Evolutionary conservation across 1,139 yeast genomes (phyloP), one percentile per base, ranked within the genome.

Genomic region (Geotrichum bryndzae): DNA sequence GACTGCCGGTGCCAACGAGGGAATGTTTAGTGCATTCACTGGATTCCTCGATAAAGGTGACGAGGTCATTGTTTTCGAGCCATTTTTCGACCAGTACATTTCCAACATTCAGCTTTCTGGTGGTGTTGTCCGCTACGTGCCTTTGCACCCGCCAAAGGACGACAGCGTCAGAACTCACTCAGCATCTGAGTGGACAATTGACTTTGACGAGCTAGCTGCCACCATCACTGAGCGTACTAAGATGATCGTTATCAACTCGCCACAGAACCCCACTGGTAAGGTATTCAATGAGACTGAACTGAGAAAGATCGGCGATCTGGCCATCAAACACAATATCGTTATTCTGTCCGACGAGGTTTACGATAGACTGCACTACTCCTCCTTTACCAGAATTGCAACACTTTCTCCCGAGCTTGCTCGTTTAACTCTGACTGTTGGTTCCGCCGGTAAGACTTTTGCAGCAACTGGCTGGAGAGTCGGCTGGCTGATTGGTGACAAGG

Each of bases 391-490:
- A 71, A 88, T 96, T 58, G 96, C 97, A 1, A 83, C 89, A 1
- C 77, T 94, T 62, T 79, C 86, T 4, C 91, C 92, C 2, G 96
- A 90, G 70, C 82, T 91, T 65, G 86, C 84, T 35, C 83, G 84
- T 61, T 79, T 94, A 69, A 90, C 97, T 0, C 78, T 94, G 63
- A 87, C 97, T 6, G 96, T 94, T 23, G 98, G 98, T 0, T 90
- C 97, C 38, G 99, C 97, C 5, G 99, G 99, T 64, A 94, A 94
- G 76, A 86, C 96, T 0, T 94, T 94, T 78, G 96, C 97, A 31
- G 97, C 97, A 52, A 94, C 99, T 31, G 99, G 99, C 61, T 94
- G 98, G 97, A 85, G 99, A 79, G 84, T 94, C 61, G 99, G 99
- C 60, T 94, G 96, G 94, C 82, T 92, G 51, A 87, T 92, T 66